Evolutionary conservation across 345 rosid species (phyloP), one percentile per base, ranked within the genome.

Genomic region (Eutrema heterophyllum): DNA sequence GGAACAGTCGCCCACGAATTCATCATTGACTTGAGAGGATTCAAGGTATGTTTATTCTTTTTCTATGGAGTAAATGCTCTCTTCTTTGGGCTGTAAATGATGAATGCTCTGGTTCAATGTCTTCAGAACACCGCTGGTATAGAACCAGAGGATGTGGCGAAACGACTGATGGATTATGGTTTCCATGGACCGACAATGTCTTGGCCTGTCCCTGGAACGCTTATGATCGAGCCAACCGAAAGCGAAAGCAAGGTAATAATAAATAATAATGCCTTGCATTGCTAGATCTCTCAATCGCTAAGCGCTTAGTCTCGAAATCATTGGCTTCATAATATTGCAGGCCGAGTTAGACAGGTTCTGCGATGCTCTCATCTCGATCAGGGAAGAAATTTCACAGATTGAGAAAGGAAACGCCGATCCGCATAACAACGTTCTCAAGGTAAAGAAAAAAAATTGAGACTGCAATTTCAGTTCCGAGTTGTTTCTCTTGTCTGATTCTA

Each of bases 141-240:
- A 76, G 98, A 91, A 77, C 81, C 96, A 26, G 98, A 94, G 84
- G 98, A 94, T 80, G 98, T 94, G 46, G 98, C 98, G 13, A 91
- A 91, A 77, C 95, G 97, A 64, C 86, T 94, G 3, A 91, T 91
- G 84, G 96, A 91, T 81, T 91, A 94, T 26, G 96, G 97, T 64
- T 94, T 94, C 83, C 97, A 91, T 81, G 98, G 52, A 58, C 98
- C 97, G 16, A 94, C 98, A 71, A 91, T 94, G 97, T 89, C 97
- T 27, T 94, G 96, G 95, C 97, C 98, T 50, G 98, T 94, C 71
- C 95, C 98, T 2, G 96, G 97, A 73, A 94, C 97, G 6, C 97
- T 91, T 68, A 91, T 91, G 98, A 86, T 94, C 45, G 98, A 94
- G 76, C 98, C 97, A 12, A 94, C 98, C 54, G 97, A 94, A 81